Conservation (phyloP, 2,329 filamentous ascomycete species). For the Ophiosphaerella herpotricha region DNA sequence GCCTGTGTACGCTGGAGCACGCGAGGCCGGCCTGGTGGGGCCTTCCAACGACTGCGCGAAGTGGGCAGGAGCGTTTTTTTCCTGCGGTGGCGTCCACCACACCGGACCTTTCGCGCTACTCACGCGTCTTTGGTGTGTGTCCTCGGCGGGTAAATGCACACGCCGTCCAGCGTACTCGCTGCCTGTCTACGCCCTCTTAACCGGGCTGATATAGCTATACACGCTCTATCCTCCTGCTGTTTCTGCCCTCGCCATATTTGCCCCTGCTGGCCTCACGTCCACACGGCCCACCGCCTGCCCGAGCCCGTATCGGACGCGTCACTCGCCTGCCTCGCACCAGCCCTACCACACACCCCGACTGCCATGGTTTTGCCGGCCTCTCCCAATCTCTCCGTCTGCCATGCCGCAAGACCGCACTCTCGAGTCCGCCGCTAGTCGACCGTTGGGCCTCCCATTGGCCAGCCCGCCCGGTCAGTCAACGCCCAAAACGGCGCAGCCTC, state of each 20-base stretch:
- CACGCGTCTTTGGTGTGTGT: background rate
- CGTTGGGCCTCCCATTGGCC: constrained; percentile 34
- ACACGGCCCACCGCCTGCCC: constrained; percentile 19
- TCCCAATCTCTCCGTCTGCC: too few species aligned
- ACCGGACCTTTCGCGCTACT: background rate
- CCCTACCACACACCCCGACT: background rate
- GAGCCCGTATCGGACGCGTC: constrained; percentile 25
- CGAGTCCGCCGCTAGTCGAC: constrained; percentile 36
- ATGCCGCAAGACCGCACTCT: constrained; percentile 10
- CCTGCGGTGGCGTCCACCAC: too few species aligned
- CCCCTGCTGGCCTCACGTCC: constrained; percentile 30
- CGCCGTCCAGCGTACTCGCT: background rate
- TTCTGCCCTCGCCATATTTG: constrained; percentile 25
- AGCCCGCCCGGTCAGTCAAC: constrained; percentile 21
- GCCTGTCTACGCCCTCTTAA: constrained; percentile 1
- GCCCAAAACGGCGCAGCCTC: constrained; percentile 35
- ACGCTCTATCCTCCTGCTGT: constrained; percentile 13
- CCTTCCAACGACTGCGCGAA: background rate
- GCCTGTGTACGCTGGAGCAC: constrained; percentile 17
- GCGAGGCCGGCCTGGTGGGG: constrained; percentile 15
- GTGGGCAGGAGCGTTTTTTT: constrained; percentile 1
- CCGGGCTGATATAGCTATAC: constrained; percentile 21
- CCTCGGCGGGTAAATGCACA: constrained; percentile 31
- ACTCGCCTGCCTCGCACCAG: constrained; percentile 4
- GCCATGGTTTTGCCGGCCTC: too few species aligned